Evolutionary conservation across 345 rosid genomes (phyloP).

Genomic region (Aquilaria yunnanensis): DNA sequence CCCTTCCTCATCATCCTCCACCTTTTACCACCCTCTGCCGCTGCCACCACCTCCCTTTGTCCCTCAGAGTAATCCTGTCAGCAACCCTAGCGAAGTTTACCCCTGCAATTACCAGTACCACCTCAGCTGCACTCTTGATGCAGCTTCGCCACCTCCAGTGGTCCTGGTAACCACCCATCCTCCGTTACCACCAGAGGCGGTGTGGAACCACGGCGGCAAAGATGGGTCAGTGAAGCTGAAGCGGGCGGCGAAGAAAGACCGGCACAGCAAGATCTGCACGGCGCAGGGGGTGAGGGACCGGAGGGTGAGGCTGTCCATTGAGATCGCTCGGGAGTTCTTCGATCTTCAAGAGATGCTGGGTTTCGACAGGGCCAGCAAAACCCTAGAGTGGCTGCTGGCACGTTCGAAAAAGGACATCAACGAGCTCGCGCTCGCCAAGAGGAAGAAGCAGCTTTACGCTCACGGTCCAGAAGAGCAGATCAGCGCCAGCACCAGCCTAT

Average conservation of each 20-base stretch:
- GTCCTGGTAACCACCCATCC: slow-evolving; percentile 5
- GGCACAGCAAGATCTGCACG: slow-evolving; percentile 75
- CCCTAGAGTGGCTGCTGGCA: slow-evolving; percentile 73
- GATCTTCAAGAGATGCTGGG: slow-evolving; percentile 86
- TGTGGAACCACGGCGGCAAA: too few relatives aligned
- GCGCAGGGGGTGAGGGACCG: slow-evolving; percentile 78
- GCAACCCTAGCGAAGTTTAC: too few relatives aligned
- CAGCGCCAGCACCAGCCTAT: too few relatives aligned
- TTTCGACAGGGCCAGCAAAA: slow-evolving; percentile 76
- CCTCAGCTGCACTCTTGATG: slow-evolving; percentile 8
- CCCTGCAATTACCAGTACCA: slow-evolving; percentile 4
- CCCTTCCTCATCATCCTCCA: slow-evolving; percentile 1
- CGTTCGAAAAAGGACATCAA: slow-evolving; percentile 55
- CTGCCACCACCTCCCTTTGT: slow-evolving; percentile 6
- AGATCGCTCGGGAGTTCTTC: slow-evolving; percentile 63
- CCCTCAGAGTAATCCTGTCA: too few relatives aligned
- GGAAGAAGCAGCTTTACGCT: background rate
- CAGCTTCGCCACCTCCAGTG: slow-evolving; percentile 7
- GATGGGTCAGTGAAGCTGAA: background rate
- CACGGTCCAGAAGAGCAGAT: too few relatives aligned
- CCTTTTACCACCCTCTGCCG: slow-evolving; percentile 6
- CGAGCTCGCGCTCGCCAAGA: slow-evolving; percentile 22
- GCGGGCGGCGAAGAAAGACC: slow-evolving; percentile 45
- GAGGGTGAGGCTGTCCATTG: slow-evolving; percentile 79
- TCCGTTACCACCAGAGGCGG: background rate